Evolutionary conservation across 2,329 filamentous ascomycete species (phyloP).

Genomic region (Myrmaecium sp.): DNA sequence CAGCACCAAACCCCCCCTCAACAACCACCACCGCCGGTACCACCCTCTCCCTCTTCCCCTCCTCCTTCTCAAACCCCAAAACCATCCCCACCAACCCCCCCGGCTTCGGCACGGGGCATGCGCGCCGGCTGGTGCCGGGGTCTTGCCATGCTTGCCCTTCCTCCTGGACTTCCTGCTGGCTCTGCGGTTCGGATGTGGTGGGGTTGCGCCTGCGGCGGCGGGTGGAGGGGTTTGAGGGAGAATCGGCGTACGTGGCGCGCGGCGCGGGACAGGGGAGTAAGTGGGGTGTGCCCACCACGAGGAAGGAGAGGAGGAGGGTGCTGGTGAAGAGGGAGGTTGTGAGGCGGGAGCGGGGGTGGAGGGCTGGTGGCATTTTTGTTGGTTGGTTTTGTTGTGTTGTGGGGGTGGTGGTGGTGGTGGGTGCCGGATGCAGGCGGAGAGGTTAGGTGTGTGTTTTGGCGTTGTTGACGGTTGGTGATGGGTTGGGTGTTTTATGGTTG

Average conservation of each 20-base stretch:
- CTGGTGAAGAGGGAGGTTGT: constrained; percentile 89
- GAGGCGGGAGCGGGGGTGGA: constrained; percentile 84
- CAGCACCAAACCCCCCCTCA: constrained; percentile 4
- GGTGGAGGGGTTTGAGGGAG: too few relatives aligned
- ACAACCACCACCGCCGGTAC: too few relatives aligned
- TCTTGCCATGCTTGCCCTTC: constrained; percentile 14
- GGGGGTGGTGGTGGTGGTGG: constrained; percentile 4
- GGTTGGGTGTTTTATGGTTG: not conserved
- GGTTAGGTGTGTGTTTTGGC: not conserved
- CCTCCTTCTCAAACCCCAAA: constrained; percentile 44
- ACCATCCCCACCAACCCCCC: constrained; percentile 59
- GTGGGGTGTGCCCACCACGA: constrained; percentile 84
- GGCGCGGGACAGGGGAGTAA: constrained; percentile 73
- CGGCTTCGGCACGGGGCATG: constrained; percentile 89
- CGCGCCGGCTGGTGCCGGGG: constrained; percentile 32
- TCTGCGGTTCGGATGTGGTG: constrained; percentile 9
- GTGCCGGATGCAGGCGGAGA: not conserved
- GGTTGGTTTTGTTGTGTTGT: constrained; percentile 1
- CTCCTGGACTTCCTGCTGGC: constrained; percentile 4
- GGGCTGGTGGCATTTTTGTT: constrained; percentile 55
- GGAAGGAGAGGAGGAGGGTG: constrained; percentile 77
- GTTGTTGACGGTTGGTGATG: not conserved
- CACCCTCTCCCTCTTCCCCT: constrained; percentile 5
- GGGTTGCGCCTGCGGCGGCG: constrained; percentile 14
- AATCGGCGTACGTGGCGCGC: constrained; percentile 62